These are phyloP conservation scores for Fusarium lyarnte DNA, from an alignment of 2,329 filamentous ascomycete species.

Conservation along the genomic window DNA sequence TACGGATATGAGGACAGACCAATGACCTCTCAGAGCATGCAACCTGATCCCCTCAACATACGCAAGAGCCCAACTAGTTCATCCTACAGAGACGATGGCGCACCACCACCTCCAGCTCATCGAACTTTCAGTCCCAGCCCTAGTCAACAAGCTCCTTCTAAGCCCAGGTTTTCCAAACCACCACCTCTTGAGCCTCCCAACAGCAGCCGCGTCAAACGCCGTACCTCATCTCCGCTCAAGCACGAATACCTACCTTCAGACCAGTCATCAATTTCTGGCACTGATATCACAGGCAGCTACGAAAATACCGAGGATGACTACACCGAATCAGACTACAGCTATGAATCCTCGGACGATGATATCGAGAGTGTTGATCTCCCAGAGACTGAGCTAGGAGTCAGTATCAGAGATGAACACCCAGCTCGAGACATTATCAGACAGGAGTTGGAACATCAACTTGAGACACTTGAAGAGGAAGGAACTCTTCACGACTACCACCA, in stretches of 20 bases:
- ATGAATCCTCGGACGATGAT: slow-evolving; percentile 62
- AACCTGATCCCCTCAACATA: slow-evolving; percentile 51
- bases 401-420: slow-evolving; percentile 62
- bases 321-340: slow-evolving; percentile 61
- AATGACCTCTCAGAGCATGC: slow-evolving; percentile 50
- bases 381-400: slow-evolving; percentile 67
- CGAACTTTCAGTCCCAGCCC: slow-evolving; percentile 52
- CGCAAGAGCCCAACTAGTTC: slow-evolving; percentile 47
- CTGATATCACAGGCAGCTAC: slow-evolving; percentile 63
- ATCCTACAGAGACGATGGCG: slow-evolving; percentile 61
- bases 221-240: slow-evolving; percentile 92
- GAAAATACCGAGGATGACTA: slow-evolving; percentile 53
- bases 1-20: slow-evolving; percentile 43
- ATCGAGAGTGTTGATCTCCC: slow-evolving; percentile 69
- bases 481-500: slow-evolving; percentile 15
- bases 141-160: slow-evolving; percentile 41
- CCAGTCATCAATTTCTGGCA: slow-evolving; percentile 67
- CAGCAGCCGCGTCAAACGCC: slow-evolving; percentile 65
- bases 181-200: slow-evolving; percentile 60
- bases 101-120: slow-evolving; percentile 65
- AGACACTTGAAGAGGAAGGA: slow-evolving; percentile 34
- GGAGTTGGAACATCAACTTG: slow-evolving; percentile 49
- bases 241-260: slow-evolving; percentile 95
- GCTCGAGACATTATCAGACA: slow-evolving; percentile 50
- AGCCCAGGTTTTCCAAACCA: slow-evolving; percentile 43